A percentile compares a stretch with the other conserved stretches of the same genome.
Evolutionary conservation across 768 basidiomycete species (phyloP).

Genomic region (Kwoniella europaea): DNA sequence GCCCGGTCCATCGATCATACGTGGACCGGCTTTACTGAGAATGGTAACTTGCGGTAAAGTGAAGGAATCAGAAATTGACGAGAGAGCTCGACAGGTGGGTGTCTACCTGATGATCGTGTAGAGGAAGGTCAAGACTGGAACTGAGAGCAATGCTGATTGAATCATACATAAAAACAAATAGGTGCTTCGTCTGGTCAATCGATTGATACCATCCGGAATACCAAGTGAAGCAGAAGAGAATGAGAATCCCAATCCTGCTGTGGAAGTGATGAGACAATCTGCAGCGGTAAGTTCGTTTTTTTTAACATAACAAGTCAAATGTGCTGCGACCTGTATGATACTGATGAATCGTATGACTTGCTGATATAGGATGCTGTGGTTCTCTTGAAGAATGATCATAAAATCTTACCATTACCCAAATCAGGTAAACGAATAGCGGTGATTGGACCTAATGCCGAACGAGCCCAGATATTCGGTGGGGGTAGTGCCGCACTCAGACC

Average conservation of each 20-base stretch:
- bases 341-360: background rate
- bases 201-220: slow-evolving; percentile 67
- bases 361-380: slow-evolving; percentile 64
- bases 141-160: background rate
- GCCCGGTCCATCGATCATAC: slow-evolving; percentile 54
- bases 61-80: slow-evolving; percentile 34
- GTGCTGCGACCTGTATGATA: background rate
- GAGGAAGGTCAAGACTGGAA: too few relatives aligned
- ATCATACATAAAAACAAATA: background rate
- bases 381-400: slow-evolving; percentile 66
- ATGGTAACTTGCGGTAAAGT: slow-evolving; percentile 70
- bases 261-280: slow-evolving; percentile 3
- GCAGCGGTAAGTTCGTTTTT: background rate
- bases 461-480: slow-evolving; percentile 62
- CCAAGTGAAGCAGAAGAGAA: background rate
- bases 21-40: slow-evolving; percentile 70
- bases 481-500: slow-evolving; percentile 74
- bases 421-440: slow-evolving; percentile 68
- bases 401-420: slow-evolving; percentile 63
- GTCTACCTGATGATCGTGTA: background rate
- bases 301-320: background rate
- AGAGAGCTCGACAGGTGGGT: slow-evolving; percentile 19
- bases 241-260: background rate
- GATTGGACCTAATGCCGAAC: slow-evolving; percentile 62
- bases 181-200: slow-evolving; percentile 61